These are phyloP conservation scores for Nigrograna mackinnonii DNA, from an alignment of 2,329 filamentous ascomycete genomes.

Conservation along the genomic window DNA sequence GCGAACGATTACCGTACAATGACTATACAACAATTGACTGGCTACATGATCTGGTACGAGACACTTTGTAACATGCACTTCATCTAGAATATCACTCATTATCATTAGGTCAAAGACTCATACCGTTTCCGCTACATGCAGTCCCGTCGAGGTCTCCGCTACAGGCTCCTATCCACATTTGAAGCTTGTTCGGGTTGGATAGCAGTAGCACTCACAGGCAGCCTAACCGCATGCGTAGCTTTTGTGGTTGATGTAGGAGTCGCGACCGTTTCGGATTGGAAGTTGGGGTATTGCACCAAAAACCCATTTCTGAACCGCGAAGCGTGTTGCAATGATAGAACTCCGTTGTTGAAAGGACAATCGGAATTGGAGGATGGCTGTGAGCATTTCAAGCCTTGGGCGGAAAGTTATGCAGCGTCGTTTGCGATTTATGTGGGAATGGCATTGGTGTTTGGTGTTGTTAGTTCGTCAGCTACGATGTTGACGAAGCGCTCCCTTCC, in stretches of 20 bases:
- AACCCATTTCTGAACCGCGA: conserved; percentile 53
- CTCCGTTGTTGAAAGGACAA: conserved; percentile 26
- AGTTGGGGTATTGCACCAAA: conserved; percentile 57
- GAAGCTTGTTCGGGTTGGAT: conserved; percentile 61
- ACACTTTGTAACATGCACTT: not conserved
- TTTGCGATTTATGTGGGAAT: conserved; percentile 56
- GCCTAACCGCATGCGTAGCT: conserved; percentile 59
- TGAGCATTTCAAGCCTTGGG: conserved; percentile 50
- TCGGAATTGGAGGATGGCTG: conserved; percentile 39
- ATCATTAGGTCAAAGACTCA: conserved; percentile 57
- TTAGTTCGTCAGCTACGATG: conserved; percentile 55
- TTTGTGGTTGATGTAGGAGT: conserved; percentile 60
- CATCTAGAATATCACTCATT: not conserved
- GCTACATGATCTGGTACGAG: conserved; percentile 60
- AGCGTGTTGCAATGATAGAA: conserved; percentile 50
- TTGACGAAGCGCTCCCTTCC: conserved; percentile 55
- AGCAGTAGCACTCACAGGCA: conserved; percentile 57
- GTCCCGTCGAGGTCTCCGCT: conserved; percentile 46
- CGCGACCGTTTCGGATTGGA: conserved; percentile 61
- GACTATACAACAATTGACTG: conserved; percentile 67
- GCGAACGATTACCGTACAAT: conserved; percentile 62
- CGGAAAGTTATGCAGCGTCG: conserved; percentile 39
- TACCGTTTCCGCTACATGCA: conserved; percentile 55
- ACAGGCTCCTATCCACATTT: conserved; percentile 44
- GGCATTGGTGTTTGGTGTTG: conserved; percentile 54